Evolutionary conservation across 495 filamentous ascomycete species (phyloP).

Genomic region (Corynascus novoguineensis): DNA sequence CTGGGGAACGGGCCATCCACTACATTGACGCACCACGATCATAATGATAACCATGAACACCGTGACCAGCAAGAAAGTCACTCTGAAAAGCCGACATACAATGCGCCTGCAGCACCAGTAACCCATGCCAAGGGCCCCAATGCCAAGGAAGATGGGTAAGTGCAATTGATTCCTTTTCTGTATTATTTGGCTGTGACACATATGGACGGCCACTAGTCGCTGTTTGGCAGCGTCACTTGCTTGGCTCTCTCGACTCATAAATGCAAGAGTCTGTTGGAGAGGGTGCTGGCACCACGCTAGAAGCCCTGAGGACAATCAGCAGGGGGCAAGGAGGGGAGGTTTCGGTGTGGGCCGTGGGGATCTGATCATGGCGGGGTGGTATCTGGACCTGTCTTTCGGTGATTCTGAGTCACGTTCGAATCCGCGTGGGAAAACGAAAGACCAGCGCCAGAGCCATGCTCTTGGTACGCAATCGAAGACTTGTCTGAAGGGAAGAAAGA

Average conservation of each 20-base stretch:
- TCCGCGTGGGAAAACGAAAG: slow-evolving; percentile 10
- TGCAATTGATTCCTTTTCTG: slow-evolving; percentile 37
- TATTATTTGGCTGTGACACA: slow-evolving; percentile 18
- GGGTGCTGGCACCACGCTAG: slow-evolving; percentile 1
- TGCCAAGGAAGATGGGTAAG: slow-evolving; percentile 99
- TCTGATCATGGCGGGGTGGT: background rate
- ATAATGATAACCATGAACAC: slow-evolving; percentile 27
- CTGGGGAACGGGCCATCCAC: slow-evolving; percentile 42
- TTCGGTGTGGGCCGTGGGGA: background rate
- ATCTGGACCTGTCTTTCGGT: background rate
- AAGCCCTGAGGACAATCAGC: slow-evolving; percentile 4
- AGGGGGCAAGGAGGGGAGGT: slow-evolving; percentile 10
- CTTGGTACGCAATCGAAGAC: slow-evolving; percentile 6
- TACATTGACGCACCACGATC: slow-evolving; percentile 33
- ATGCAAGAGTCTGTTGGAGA: background rate
- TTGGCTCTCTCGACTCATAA: background rate
- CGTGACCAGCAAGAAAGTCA: slow-evolving; percentile 19
- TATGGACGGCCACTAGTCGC: background rate
- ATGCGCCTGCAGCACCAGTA: slow-evolving; percentile 19
- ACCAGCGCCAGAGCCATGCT: slow-evolving; percentile 10
- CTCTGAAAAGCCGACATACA: slow-evolving; percentile 25
- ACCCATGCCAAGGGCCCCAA: slow-evolving; percentile 48
- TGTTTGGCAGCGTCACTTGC: background rate
- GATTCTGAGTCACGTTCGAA: background rate
- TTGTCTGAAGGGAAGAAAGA: slow-evolving; percentile 19